Evolutionary conservation across 148 eudicot species (phyloP).

Genomic region (Polygonum aviculare): DNA sequence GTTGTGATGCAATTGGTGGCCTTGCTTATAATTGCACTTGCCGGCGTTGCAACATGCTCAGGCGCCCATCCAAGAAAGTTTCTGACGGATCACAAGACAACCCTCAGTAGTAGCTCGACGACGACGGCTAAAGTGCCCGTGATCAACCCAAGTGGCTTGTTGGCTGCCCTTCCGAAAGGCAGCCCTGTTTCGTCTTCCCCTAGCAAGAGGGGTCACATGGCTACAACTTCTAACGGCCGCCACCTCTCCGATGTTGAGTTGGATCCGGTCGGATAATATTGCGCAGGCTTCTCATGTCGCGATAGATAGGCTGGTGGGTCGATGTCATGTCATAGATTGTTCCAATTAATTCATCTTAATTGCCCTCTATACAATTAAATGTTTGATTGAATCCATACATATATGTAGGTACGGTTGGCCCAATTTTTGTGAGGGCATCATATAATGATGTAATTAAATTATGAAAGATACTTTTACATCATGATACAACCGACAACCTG

Average conservation of each 20-base stretch:
- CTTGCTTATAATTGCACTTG: neutral
- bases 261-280: neutral
- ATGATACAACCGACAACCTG: too few relatives aligned
- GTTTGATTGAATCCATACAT: too few relatives aligned
- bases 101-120: neutral
- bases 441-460: too few relatives aligned
- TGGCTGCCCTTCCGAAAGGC: constrained; percentile 7
- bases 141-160: neutral
- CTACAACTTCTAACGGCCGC: neutral
- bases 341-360: too few relatives aligned
- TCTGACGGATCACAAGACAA: neutral
- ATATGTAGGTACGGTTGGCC: too few relatives aligned
- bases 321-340: too few relatives aligned
- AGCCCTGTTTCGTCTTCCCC: neutral
- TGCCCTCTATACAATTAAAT: too few relatives aligned
- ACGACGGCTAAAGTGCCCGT: neutral
- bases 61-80: neutral
- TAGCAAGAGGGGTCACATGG: neutral
- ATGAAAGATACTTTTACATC: too few relatives aligned
- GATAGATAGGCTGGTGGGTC: too few relatives aligned
- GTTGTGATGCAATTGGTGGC: neutral
- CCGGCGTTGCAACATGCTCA: neutral
- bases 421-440: too few relatives aligned
- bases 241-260: neutral
- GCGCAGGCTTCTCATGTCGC: too few relatives aligned